phyloP scores from a whole-genome alignment of 768 basidiomycete species.

The Tricholoma flavovirens region DNA sequence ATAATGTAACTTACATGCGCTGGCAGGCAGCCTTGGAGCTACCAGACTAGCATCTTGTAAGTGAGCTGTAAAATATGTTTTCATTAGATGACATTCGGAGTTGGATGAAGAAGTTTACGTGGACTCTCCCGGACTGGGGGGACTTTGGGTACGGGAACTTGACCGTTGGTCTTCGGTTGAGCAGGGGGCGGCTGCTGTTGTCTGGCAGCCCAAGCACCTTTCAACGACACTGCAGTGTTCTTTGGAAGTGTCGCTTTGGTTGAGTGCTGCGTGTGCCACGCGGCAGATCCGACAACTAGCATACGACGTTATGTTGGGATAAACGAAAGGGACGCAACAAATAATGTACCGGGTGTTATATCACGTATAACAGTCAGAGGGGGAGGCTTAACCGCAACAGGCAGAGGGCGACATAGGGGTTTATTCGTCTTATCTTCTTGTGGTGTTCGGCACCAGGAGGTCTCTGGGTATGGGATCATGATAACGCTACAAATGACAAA shows the following conservation, averaged over 20 bases:
- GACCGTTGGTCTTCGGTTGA: background rate
- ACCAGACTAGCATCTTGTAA: background rate
- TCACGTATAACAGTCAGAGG: constrained; percentile 17
- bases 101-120: background rate
- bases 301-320: background rate
- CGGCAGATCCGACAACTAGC: constrained; percentile 34
- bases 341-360: constrained; percentile 22
- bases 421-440: constrained; percentile 39
- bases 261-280: constrained; percentile 31
- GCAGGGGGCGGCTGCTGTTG: background rate
- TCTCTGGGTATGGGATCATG: constrained; percentile 34
- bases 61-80: background rate
- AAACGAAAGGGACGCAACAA: background rate
- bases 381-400: constrained; percentile 27
- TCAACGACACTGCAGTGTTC: constrained; percentile 7
- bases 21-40: background rate
- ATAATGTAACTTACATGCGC: constrained; percentile 2
- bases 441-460: constrained; percentile 35
- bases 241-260: constrained; percentile 5
- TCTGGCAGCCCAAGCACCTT: constrained; percentile 15
- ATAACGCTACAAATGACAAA: constrained; percentile 19
- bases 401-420: constrained; percentile 39
- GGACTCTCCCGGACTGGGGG: background rate
- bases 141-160: background rate
- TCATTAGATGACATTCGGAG: background rate